Evolutionary conservation across 768 basidiomycete genomes (phyloP), one percentile per base, ranked within the genome.

Genomic region (Inosperma sp.): DNA sequence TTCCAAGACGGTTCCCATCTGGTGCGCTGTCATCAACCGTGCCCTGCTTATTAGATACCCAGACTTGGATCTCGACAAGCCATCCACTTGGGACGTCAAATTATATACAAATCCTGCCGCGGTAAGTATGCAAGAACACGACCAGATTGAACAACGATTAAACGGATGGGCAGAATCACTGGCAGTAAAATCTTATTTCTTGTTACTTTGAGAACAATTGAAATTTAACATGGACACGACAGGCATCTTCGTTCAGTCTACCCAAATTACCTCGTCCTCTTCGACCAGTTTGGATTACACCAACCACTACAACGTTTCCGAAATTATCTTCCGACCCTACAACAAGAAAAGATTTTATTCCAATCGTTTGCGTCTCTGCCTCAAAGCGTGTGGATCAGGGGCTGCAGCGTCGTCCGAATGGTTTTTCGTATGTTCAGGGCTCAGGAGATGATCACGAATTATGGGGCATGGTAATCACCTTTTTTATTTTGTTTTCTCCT

Each of bases 361-460:
- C 94, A 0, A 64, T 97, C 49, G 71, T 98, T 22, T 96, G 93
- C 64, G 68, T 93, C 9, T 93, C 89, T 2, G 93, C 94, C 2
- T 94, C 92, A 3, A 82, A 80, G 56, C 83, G 82, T 55, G 73
- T 85, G 5, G 61, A 70, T 5, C 79, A 81, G 2, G 82, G 82
- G 6, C 49, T 78, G 1, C 84, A 87, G 52, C 72, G 86, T 17
- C 78, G 85, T 1, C 56, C 72, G 7, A 67, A 72, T n/a, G 89
- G 88, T 0, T 96, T 84, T 62, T 73, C 82, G 17, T 97, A 97
- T 63, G 80, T 97, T 7, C 93, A 95, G 65, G 95, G 95, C 1
- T 90, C 88, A 0, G 95, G 93, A 0, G 95, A 97, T 60, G 95
- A 98, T 59, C 91, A 94, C 61, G 93, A 96, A 65, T 72, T 87